These are phyloP conservation scores for Colletotrichum musicola DNA, from an alignment of 2,329 filamentous ascomycete species.

Conservation along the genomic window DNA sequence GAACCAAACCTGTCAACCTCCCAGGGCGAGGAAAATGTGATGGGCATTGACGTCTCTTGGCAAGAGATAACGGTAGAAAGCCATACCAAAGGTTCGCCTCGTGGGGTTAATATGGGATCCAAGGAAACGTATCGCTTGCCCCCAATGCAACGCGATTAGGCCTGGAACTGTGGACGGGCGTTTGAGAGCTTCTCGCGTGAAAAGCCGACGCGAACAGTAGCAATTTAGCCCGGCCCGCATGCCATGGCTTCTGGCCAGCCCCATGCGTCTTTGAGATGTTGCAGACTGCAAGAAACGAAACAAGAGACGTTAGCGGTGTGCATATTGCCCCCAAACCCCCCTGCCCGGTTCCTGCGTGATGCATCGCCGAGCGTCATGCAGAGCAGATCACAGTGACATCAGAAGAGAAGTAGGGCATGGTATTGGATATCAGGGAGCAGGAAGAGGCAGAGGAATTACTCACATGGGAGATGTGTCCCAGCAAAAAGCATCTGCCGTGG, in stretches of 20 bases:
- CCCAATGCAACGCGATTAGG: too few species aligned
- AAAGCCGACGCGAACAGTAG: not conserved
- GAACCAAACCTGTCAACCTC: too few species aligned
- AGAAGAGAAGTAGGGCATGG: too few species aligned
- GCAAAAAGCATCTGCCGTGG: constrained; percentile 40
- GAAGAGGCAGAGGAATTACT: not conserved
- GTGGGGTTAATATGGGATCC: too few species aligned
- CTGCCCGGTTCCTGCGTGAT: not conserved
- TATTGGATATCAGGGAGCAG: too few species aligned
- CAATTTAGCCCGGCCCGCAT: not conserved
- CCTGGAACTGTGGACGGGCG: too few species aligned
- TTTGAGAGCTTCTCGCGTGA: too few species aligned
- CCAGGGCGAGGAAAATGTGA: too few species aligned
- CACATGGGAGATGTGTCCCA: constrained; percentile 20
- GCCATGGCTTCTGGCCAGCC: constrained; percentile 11
- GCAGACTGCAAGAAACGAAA: constrained; percentile 4
- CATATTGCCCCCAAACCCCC: not conserved
- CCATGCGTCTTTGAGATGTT: constrained; percentile 17
- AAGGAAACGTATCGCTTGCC: too few species aligned
- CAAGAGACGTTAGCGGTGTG: not conserved
- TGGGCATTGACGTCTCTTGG: too few species aligned
- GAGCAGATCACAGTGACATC: not conserved
- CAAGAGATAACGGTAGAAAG: too few species aligned
- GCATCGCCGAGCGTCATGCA: not conserved
- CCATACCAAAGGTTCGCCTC: too few species aligned